These are phyloP conservation scores for Fusarium musae DNA, from an alignment of 2,329 filamentous ascomycete genomes.

Conservation along the genomic window DNA sequence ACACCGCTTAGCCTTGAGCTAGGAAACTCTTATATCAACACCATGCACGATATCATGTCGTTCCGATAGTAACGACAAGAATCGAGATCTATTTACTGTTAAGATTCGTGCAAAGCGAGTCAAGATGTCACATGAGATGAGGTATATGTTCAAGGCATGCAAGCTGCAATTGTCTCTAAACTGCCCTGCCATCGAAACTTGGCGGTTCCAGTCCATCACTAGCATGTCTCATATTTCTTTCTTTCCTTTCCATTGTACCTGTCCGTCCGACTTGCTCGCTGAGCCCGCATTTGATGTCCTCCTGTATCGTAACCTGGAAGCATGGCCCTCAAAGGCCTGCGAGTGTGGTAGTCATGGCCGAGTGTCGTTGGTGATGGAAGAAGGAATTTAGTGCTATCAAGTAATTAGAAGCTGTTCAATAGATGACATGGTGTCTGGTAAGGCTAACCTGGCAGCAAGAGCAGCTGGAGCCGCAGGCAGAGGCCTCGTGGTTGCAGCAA, in stretches of 20 bases:
- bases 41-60: not conserved
- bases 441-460: slow-evolving; percentile 43
- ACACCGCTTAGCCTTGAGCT: not conserved
- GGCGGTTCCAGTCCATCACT: slow-evolving; percentile 34
- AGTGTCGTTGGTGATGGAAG: slow-evolving; percentile 28
- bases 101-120: not conserved
- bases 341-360: slow-evolving; percentile 3
- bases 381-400: slow-evolving; percentile 43
- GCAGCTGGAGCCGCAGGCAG: slow-evolving; percentile 35
- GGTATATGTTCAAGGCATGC: slow-evolving; percentile 35
- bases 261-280: slow-evolving; percentile 18
- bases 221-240: slow-evolving; percentile 34
- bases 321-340: slow-evolving; percentile 24
- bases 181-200: slow-evolving; percentile 37
- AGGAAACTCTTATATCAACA: slow-evolving; percentile 9
- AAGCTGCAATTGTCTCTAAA: slow-evolving; percentile 40
- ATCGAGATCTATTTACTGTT: not conserved
- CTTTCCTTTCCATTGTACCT: slow-evolving; percentile 12
- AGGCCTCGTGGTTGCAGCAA: slow-evolving; percentile 39
- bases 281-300: slow-evolving; percentile 1
- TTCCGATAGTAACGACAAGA: not conserved
- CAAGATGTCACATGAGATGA: slow-evolving; percentile 4
- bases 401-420: slow-evolving; percentile 10
- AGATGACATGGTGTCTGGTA: rapidly evolving
- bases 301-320: slow-evolving; percentile 15